Percentiles rank a stretch among this genome's conserved stretches.
Conservation (phyloP, 164 flowering plant genomes). For the Macadamia tetraphylla region DNA sequence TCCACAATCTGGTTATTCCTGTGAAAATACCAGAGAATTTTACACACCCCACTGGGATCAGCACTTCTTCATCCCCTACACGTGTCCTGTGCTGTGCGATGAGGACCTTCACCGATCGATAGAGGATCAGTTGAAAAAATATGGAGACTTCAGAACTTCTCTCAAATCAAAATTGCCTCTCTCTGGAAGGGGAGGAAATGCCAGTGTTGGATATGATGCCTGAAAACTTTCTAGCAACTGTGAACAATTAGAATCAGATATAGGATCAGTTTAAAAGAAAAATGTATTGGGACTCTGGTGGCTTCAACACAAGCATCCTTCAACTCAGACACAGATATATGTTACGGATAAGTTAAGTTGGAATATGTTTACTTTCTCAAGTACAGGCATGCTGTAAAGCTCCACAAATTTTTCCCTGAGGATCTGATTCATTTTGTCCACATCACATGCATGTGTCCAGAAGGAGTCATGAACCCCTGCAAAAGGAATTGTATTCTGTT, state of each 20-base stretch:
- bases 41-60: not conserved
- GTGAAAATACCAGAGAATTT: not conserved
- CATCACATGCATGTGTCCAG: conserved; percentile 98
- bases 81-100: not conserved
- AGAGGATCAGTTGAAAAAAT: conserved; percentile 68
- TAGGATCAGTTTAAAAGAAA: not conserved
- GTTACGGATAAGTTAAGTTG: not conserved
- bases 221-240: conserved; percentile 86
- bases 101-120: too few species aligned
- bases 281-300: not conserved
- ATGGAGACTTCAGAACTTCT: conserved; percentile 69
- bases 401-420: conserved; percentile 86
- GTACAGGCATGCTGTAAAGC: conserved; percentile 72
- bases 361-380: conserved; percentile 64
- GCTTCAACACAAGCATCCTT: not conserved
- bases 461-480: conserved; percentile 93
- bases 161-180: conserved; percentile 73
- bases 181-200: conserved; percentile 72
- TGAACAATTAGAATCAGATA: conserved; percentile 1
- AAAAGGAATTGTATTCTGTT: conserved; percentile 6
- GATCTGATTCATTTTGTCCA: conserved; percentile 76
- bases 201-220: conserved; percentile 52
- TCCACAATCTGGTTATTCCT: not conserved
- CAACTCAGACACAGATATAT: too few species aligned
- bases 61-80: not conserved